Conservation (phyloP, 1,139 yeast species). For the Sugiyamaella novakii region DNA sequence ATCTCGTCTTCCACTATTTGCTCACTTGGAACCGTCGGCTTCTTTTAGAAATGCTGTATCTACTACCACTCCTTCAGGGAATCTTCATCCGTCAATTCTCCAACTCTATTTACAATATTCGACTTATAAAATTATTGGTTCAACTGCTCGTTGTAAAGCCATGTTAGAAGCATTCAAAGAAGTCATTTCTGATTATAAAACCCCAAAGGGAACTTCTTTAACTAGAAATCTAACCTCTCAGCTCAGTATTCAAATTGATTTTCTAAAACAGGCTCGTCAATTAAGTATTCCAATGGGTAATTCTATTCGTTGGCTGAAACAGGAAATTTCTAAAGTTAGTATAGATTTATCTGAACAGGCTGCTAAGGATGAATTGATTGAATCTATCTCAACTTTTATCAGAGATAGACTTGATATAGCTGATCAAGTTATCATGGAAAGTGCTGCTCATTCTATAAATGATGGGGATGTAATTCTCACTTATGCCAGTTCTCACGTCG, state of each 20-base stretch:
- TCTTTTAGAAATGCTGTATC: constrained; percentile 27
- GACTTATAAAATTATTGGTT: constrained; percentile 85
- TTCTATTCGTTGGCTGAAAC: constrained; percentile 95
- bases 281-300: constrained; percentile 95
- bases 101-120: constrained; percentile 80
- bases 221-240: constrained; percentile 88
- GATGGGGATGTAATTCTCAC: constrained; percentile 82
- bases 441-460: constrained; percentile 75
- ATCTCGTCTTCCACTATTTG: constrained; percentile 57
- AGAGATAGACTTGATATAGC: constrained; percentile 84
- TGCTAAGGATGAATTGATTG: constrained; percentile 69
- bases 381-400: constrained; percentile 76
- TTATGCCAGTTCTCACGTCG: constrained; percentile 85
- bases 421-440: constrained; percentile 78
- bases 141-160: constrained; percentile 78
- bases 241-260: constrained; percentile 92
- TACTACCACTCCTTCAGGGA: constrained; percentile 45
- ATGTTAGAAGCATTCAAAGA: constrained; percentile 85
- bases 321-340: constrained; percentile 70
- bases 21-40: constrained; percentile 66
- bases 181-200: constrained; percentile 76
- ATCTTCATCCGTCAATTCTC: constrained; percentile 85
- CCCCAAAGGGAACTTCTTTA: constrained; percentile 84
- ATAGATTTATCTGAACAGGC: constrained; percentile 70
- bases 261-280: constrained; percentile 88